Base-by-base conservation (phyloP, 768 basidiomycete species). In the Zangia roseola region DNA sequence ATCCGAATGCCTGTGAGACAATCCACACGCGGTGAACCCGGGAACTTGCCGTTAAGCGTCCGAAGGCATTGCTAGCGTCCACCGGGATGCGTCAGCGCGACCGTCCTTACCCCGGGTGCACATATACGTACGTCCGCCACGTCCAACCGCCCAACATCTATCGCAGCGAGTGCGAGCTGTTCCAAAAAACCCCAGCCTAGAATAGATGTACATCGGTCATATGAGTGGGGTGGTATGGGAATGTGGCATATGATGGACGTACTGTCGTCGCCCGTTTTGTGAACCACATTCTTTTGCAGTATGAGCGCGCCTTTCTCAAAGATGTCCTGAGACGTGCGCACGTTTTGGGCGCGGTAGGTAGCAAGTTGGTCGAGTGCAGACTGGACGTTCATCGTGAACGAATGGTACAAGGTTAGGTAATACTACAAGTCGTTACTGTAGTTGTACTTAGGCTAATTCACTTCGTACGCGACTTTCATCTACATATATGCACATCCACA, bases 181-280 rank as follows among this genome's bases (percentile, higher is more conserved):
- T 95, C 94, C 8, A 91, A 67, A 53, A 89, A 84, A 10, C 78
- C 76, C 90, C 89, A 93, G 25, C 76, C 92, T 92, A 35, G 31
- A 31, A 16, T 6, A 10, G 39, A 33, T 14, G 31, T n/a, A 10
- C 23, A 23, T 34, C 8, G 25, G 17, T 33, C 31, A 19, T 19
- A 9, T 31, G 31, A n/a, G 23, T 5, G 24, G 23, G 4, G 8
- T n/a, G n/a, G n/a, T n/a, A n/a, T n/a, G n/a, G 7, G 6, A 13
- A 9, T 2, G 21, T 20, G 28, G 28, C 23, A 6, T 24, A 14
- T n/a, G 14, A 6, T 8, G 24, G 28, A 52, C 70, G 43, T 49
- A 84, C 85, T 74, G 52, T 87, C 82, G 49, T 86, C 80, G 4
- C 79, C 81, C 23, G 79, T 65, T 40, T 74, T 77, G 23, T 63